Base-by-base conservation (phyloP, 495 filamentous ascomycete genomes). In the Penicillium roqueforti region DNA sequence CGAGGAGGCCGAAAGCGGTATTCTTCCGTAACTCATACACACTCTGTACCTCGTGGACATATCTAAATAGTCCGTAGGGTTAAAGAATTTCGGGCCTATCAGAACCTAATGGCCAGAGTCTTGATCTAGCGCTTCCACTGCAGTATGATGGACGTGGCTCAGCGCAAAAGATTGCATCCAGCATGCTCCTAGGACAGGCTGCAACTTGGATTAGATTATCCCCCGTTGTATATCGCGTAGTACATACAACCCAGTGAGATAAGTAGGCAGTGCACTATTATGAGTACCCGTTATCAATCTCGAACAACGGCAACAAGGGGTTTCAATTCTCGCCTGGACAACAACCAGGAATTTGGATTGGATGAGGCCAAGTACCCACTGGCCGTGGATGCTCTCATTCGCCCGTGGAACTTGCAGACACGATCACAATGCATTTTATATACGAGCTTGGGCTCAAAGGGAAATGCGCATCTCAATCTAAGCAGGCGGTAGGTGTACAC, bases 21-120 rank as follows among this genome's bases (percentile, higher is more conserved):
- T 65, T 65, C 28, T 59, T 59, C 8, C 66, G 56, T 4, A 68
- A 20, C 26, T 68, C 63, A n/a, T n/a, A n/a, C n/a, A n/a, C n/a
- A n/a, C n/a, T n/a, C n/a, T n/a, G n/a, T n/a, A n/a, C n/a, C n/a
- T n/a, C 25, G 13, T 23, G 40, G 22, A 25, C 40, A 42, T 8
- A 26, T 13, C n/a, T n/a, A n/a, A n/a, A n/a, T n/a, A n/a, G n/a
- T n/a, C n/a, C n/a, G n/a, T n/a, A n/a, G n/a, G n/a, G n/a, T n/a
- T n/a, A n/a, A n/a, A n/a, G n/a, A n/a, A n/a, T n/a, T n/a, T n/a
- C n/a, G n/a, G n/a, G n/a, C n/a, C n/a, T 55, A 55, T 58, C 51
- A 58, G 59, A 48, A 56, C 53, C 53, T 51, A 46, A 49, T 41
- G 31, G 25, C 19, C 39, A 23, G 29, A 54, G 55, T 58, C 55